A percentile compares a stretch with the other conserved stretches of the same genome.
Evolutionary conservation across 2,329 filamentous ascomycete species (phyloP).

Genomic region (Paecilomyces variotii): DNA sequence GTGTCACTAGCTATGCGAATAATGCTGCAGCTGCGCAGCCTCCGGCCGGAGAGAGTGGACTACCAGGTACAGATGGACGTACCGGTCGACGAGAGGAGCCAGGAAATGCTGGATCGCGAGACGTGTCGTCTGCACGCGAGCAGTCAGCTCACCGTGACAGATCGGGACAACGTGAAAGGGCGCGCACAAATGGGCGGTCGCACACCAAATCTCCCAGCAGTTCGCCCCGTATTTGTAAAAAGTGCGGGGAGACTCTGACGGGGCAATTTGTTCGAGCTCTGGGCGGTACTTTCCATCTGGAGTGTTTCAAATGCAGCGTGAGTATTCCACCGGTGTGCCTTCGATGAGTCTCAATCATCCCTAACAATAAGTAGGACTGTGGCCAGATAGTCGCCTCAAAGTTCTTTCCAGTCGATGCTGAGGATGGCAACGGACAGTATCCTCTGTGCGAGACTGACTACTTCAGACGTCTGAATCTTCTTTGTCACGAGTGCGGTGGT

Average conservation of each 20-base stretch:
- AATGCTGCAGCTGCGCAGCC: constrained; percentile 4
- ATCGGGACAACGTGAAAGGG: constrained; percentile 26
- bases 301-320: constrained; percentile 97
- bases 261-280: constrained; percentile 94
- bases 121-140: constrained; percentile 19
- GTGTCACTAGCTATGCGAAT: constrained; percentile 13
- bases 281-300: constrained; percentile 88
- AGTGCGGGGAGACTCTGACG: constrained; percentile 78
- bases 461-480: constrained; percentile 80
- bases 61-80: constrained; percentile 21
- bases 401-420: constrained; percentile 94
- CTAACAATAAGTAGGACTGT: constrained; percentile 62
- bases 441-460: constrained; percentile 97
- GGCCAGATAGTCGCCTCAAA: constrained; percentile 96
- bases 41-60: constrained; percentile 14
- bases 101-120: constrained; percentile 12
- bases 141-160: constrained; percentile 24
- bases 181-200: constrained; percentile 27
- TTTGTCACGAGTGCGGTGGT: constrained; percentile 87
- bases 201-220: constrained; percentile 29
- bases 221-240: constrained; percentile 58
- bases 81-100: constrained; percentile 24
- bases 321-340: constrained; percentile 26
- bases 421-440: constrained; percentile 74
- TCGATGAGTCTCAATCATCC: constrained; percentile 4